These are phyloP conservation scores for Cylindrotheca closterium DNA, from an alignment of 108 stramenopile genomes.

Conservation along the genomic window DNA sequence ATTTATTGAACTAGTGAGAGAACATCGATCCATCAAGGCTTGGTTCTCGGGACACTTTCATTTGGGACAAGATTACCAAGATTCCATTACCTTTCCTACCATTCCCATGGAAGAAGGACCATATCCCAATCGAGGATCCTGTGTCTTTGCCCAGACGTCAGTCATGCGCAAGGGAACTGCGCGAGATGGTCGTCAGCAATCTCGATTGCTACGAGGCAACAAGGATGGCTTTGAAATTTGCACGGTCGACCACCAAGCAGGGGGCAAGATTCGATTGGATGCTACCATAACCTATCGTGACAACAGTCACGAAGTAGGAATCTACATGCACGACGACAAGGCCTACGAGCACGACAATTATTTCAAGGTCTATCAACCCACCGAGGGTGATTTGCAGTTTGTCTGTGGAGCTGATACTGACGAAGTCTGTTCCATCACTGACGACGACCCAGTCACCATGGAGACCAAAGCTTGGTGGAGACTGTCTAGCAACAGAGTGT, in stretches of 20 bases:
- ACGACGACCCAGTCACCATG: constrained; percentile 12
- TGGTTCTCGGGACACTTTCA: constrained; percentile 97
- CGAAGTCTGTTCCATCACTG: constrained; percentile 1
- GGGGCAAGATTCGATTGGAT: constrained; percentile 65
- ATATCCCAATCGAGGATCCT: constrained; percentile 72
- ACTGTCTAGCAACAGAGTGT: constrained; percentile 84
- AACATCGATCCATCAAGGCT: constrained; percentile 81
- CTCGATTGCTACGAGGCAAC: constrained; percentile 84
- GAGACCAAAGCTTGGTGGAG: constrained; percentile 82
- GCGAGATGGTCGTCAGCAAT: constrained; percentile 86
- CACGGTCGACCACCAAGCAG: constrained; percentile 83
- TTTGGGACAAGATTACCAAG: constrained; percentile 62
- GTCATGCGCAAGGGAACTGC: constrained; percentile 84
- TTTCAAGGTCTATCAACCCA: constrained; percentile 38
- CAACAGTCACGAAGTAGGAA: neutral
- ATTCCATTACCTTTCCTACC: constrained; percentile 59
- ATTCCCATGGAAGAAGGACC: constrained; percentile 62
- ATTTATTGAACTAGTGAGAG: constrained; percentile 82
- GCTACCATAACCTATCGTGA: constrained; percentile 64
- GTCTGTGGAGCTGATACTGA: constrained; percentile 18
- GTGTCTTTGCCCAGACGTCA: constrained; percentile 80
- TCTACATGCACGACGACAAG: neutral
- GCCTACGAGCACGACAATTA: constrained; percentile 14
- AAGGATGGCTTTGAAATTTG: constrained; percentile 83
- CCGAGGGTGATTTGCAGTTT: constrained; percentile 36